These are phyloP conservation scores for Fonsecaea monophora DNA, from an alignment of 2,329 filamentous ascomycete genomes.

Conservation along the genomic window DNA sequence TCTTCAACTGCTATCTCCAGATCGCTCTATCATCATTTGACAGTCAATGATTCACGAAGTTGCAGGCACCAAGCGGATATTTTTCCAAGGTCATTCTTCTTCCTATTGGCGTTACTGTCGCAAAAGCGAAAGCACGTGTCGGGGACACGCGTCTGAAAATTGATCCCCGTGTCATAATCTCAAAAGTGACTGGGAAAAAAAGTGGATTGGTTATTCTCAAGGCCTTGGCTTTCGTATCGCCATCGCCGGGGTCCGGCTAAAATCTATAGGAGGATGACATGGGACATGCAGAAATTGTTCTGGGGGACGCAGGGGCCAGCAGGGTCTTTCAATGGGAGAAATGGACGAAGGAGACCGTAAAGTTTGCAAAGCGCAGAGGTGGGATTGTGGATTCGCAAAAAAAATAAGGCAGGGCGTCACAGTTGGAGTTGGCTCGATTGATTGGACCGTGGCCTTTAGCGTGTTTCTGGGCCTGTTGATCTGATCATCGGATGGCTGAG, in stretches of 20 bases:
- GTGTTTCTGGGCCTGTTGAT: conserved; percentile 6
- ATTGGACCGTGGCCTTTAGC: neutral
- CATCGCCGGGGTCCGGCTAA: neutral
- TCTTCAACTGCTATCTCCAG: conserved; percentile 33
- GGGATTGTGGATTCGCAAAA: conserved; percentile 8
- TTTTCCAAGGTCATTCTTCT: neutral
- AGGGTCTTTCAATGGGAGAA: neutral
- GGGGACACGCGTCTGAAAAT: neutral
- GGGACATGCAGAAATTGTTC: neutral
- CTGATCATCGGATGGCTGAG: conserved; percentile 6
- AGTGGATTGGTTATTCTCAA: neutral
- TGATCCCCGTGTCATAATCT: neutral
- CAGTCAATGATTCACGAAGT: conserved; percentile 6
- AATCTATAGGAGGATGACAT: neutral
- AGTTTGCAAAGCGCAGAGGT: conserved; percentile 6
- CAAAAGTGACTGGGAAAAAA: neutral
- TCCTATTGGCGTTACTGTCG: neutral
- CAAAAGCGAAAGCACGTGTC: neutral
- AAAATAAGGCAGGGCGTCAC: neutral
- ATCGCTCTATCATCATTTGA: conserved; percentile 48
- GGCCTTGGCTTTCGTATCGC: neutral
- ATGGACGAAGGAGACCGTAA: neutral
- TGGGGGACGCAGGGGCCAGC: neutral
- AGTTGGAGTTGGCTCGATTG: neutral
- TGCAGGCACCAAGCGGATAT: neutral